These are phyloP conservation scores for Euphorbia pulcherrima DNA, from an alignment of 345 rosid genomes.

Conservation along the genomic window DNA sequence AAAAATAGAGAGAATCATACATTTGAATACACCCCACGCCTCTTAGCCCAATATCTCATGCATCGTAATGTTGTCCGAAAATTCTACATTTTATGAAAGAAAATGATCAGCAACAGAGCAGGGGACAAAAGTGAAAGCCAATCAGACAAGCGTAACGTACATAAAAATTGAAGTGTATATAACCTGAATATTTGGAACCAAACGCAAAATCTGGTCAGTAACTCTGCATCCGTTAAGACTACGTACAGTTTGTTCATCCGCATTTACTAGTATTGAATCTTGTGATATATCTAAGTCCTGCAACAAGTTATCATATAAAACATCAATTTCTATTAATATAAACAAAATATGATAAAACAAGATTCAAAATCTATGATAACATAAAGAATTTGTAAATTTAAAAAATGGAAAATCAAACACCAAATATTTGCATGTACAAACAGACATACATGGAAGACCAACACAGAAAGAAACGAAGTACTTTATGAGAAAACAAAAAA, in stretches of 20 bases:
- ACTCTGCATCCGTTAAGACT: constrained; percentile 99
- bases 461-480: too few species aligned
- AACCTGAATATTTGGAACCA: constrained; percentile 97
- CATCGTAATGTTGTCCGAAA: constrained; percentile 92
- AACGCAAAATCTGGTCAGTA: constrained; percentile 93
- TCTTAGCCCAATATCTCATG: constrained; percentile 95
- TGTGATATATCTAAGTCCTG: constrained; percentile 93
- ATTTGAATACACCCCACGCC: constrained; percentile 97
- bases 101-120: constrained; percentile 20
- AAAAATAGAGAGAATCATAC: constrained; percentile 35
- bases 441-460: too few species aligned
- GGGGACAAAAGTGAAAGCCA: not conserved
- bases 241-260: constrained; percentile 94
- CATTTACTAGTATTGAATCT: constrained; percentile 80
- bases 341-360: not conserved
- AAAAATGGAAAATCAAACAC: not conserved
- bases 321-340: not conserved
- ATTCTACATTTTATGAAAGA: constrained; percentile 42
- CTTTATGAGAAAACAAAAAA: too few species aligned
- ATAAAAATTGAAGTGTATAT: constrained; percentile 9
- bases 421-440: too few species aligned
- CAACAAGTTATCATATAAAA: constrained; percentile 18
- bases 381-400: not conserved
- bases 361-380: not conserved
- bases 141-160: constrained; percentile 2